Base-by-base conservation (phyloP, 2,329 filamentous ascomycete genomes). In the Byssoonygena ceratinophila region DNA sequence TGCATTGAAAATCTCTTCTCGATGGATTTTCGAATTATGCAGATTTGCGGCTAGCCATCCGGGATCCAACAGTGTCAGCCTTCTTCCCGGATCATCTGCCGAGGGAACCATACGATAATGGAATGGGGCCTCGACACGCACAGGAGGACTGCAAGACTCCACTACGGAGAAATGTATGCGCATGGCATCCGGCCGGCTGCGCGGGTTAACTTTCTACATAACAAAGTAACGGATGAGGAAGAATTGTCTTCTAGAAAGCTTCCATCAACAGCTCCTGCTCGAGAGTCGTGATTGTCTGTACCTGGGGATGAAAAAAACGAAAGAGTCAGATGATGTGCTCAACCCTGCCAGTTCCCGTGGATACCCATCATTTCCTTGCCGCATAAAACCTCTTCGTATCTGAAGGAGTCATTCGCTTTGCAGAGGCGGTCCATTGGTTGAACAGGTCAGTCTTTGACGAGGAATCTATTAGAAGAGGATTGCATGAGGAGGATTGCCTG, bases 181-280 rank as follows among this genome's bases (percentile, higher is more conserved):
- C 11, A n/a, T n/a, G n/a, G n/a, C n/a, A n/a, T n/a, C n/a, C n/a
- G n/a, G n/a, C n/a, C n/a, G n/a, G n/a, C n/a, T n/a, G n/a, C n/a
- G n/a, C n/a, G n/a, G n/a, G n/a, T n/a, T n/a, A n/a, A n/a, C n/a
- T n/a, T n/a, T n/a, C n/a, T n/a, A n/a, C n/a, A n/a, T n/a, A n/a
- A n/a, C n/a, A n/a, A n/a, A n/a, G n/a, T n/a, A n/a, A n/a, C n/a
- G n/a, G n/a, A n/a, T n/a, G n/a, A n/a, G n/a, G n/a, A n/a, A n/a
- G n/a, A n/a, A n/a, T n/a, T n/a, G n/a, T n/a, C 37, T 40, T 40
- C 37, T 40, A 40, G 37, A 40, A 40, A 40, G 37, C 37, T 40
- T 40, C 37, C 7, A 11, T 18, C 34, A 4, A 40, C 16, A 16
- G 37, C 11, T 40, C n/a, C n/a, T n/a, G n/a, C n/a, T n/a, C n/a